phyloP scores from a whole-genome alignment of 2,329 filamentous ascomycete genomes.

The Epichloe sibirici region DNA sequence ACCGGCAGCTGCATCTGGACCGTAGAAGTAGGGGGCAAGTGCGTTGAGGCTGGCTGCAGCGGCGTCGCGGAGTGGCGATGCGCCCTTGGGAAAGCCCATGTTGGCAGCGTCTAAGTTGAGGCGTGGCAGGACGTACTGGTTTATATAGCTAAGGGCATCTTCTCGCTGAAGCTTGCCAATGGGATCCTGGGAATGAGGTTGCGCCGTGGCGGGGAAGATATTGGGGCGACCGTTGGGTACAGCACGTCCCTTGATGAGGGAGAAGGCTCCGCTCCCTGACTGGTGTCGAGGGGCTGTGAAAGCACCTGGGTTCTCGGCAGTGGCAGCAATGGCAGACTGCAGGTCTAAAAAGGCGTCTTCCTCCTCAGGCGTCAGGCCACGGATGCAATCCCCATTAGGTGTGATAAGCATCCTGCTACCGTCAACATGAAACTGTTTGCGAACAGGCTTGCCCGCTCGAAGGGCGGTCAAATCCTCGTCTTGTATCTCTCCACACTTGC shows the following conservation, averaged over 20 bases:
- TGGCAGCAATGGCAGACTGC: constrained; percentile 44
- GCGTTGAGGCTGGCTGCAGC: constrained; percentile 40
- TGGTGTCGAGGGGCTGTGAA: constrained; percentile 46
- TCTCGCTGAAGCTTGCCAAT: constrained; percentile 54
- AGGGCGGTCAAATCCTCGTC: constrained; percentile 42
- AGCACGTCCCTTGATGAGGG: constrained; percentile 50
- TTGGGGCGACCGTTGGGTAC: constrained; percentile 51
- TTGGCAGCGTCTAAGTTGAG: constrained; percentile 41
- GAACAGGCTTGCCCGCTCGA: constrained; percentile 44
- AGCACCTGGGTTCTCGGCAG: constrained; percentile 38
- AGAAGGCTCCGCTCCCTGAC: constrained; percentile 42
- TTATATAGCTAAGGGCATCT: constrained; percentile 55
- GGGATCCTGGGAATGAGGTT: constrained; percentile 41
- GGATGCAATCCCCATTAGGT: constrained; percentile 64
- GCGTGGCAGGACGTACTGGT: constrained; percentile 53
- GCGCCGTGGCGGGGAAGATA: constrained; percentile 42
- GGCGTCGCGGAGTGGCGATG: constrained; percentile 28
- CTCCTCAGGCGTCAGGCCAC: constrained; percentile 55
- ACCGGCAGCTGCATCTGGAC: constrained; percentile 30
- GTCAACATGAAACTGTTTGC: constrained; percentile 45
- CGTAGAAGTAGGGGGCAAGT: constrained; percentile 44
- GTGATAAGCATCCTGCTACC: constrained; percentile 60
- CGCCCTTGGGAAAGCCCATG: constrained; percentile 26
- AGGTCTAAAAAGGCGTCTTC: constrained; percentile 59
- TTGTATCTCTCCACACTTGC: constrained; percentile 28